phyloP scores from a whole-genome alignment of 2,329 filamentous ascomycete species.

The Coniochaeta pulveracea region DNA sequence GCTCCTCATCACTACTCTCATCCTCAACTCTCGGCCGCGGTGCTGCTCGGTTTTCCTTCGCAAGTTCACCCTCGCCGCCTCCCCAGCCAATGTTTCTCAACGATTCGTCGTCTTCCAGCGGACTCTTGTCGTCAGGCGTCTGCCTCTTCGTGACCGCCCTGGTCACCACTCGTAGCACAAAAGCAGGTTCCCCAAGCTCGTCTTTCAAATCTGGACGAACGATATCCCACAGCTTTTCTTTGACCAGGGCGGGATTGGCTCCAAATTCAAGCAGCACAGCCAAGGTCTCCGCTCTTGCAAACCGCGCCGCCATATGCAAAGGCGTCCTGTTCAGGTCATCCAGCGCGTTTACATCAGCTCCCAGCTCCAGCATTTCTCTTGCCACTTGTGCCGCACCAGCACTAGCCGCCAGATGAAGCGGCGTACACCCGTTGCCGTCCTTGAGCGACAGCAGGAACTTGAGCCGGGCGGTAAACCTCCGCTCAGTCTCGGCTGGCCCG shows the following conservation, averaged over 20 bases:
- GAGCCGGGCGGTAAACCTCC: too few species aligned
- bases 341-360: slow-evolving; percentile 7
- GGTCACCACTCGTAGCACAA: neutral
- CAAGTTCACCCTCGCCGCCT: too few species aligned
- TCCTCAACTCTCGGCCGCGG: too few species aligned
- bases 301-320: slow-evolving; percentile 6
- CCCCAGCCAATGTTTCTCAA: too few species aligned
- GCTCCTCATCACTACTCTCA: too few species aligned
- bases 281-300: slow-evolving; percentile 1
- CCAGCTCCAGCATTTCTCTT: slow-evolving; percentile 6
- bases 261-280: slow-evolving; percentile 3
- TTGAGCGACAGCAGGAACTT: slow-evolving; percentile 6
- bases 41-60: too few species aligned
- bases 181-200: slow-evolving; percentile 1
- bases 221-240: slow-evolving; percentile 2
- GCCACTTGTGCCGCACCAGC: slow-evolving; percentile 5
- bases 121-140: neutral
- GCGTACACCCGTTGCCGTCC: slow-evolving; percentile 9
- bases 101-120: too few species aligned
- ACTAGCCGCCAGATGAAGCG: slow-evolving; percentile 11
- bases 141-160: neutral
- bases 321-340: slow-evolving; percentile 8
- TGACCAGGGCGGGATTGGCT: slow-evolving; percentile 2
- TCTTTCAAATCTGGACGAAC: neutral
- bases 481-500: too few species aligned